Percentiles rank a stretch among this genome's conserved stretches.
Evolutionary conservation across 2,329 filamentous ascomycete species (phyloP).

Genomic region (Neoscytalidium dimidiatum): DNA sequence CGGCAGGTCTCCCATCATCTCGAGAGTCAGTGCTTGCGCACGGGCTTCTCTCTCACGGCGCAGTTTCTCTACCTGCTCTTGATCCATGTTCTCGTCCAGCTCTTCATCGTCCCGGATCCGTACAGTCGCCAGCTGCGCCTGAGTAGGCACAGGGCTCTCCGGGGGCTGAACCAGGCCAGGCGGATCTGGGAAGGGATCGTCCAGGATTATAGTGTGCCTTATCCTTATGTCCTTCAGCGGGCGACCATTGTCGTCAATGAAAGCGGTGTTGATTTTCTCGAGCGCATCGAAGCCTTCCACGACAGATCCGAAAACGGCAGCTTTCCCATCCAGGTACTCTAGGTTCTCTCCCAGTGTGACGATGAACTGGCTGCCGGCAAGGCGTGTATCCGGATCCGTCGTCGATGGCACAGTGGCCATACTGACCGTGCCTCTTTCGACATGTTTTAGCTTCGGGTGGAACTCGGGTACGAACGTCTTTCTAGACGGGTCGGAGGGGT

Average conservation of each 20-base stretch:
- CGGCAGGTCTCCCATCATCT: constrained; percentile 96
- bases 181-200: constrained; percentile 90
- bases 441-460: constrained; percentile 83
- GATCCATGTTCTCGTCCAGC: constrained; percentile 75
- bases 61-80: constrained; percentile 75
- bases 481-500: constrained; percentile 61
- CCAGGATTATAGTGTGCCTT: constrained; percentile 86
- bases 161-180: constrained; percentile 73
- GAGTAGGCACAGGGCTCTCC: constrained; percentile 76
- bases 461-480: constrained; percentile 83
- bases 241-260: constrained; percentile 81
- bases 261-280: constrained; percentile 89
- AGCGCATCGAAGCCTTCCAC: constrained; percentile 94
- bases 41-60: constrained; percentile 87
- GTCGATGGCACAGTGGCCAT: constrained; percentile 88
- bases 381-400: constrained; percentile 74
- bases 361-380: constrained; percentile 91
- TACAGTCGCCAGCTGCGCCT: constrained; percentile 85
- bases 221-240: constrained; percentile 94
- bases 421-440: constrained; percentile 87
- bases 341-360: constrained; percentile 87
- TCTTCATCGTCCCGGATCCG: constrained; percentile 89
- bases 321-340: constrained; percentile 88
- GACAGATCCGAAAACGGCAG: constrained; percentile 92
- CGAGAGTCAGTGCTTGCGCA: constrained; percentile 89